These are phyloP conservation scores for Lactarius deliciosus DNA, from an alignment of 768 basidiomycete species.

Conservation along the genomic window DNA sequence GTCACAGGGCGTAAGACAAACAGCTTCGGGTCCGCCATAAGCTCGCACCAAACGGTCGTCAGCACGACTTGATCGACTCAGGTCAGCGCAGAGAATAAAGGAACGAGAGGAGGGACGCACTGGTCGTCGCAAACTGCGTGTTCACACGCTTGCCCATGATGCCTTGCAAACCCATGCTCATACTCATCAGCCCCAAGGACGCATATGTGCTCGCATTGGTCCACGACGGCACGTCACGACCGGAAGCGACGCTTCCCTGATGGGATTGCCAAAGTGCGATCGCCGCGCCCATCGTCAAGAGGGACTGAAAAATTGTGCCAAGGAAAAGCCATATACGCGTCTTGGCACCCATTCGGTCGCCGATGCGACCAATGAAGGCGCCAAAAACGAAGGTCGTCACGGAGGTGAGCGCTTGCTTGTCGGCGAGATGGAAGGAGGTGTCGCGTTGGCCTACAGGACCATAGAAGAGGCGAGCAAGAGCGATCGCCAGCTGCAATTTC, in stretches of 20 bases:
- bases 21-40: conserved; percentile 77
- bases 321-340: conserved; percentile 72
- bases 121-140: conserved; percentile 76
- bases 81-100: background rate
- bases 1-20: conserved; percentile 56
- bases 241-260: conserved; percentile 51
- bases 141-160: conserved; percentile 80
- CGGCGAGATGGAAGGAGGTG: conserved; percentile 69
- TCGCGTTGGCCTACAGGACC: conserved; percentile 47
- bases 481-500: conserved; percentile 61
- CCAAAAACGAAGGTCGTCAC: conserved; percentile 74
- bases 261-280: conserved; percentile 70
- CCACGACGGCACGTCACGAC: conserved; percentile 70
- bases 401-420: conserved; percentile 83
- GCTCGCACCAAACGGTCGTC: conserved; percentile 87
- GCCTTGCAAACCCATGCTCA: conserved; percentile 79
- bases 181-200: conserved; percentile 76
- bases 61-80: conserved; percentile 56
- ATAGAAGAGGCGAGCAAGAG: conserved; percentile 78
- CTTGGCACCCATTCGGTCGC: conserved; percentile 74
- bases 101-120: conserved; percentile 39
- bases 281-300: conserved; percentile 74
- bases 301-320: conserved; percentile 70
- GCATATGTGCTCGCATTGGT: conserved; percentile 63
- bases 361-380: conserved; percentile 76